These are phyloP conservation scores for Rubia tinctorum DNA, from an alignment of 305 asterid species.

Conservation along the genomic window DNA sequence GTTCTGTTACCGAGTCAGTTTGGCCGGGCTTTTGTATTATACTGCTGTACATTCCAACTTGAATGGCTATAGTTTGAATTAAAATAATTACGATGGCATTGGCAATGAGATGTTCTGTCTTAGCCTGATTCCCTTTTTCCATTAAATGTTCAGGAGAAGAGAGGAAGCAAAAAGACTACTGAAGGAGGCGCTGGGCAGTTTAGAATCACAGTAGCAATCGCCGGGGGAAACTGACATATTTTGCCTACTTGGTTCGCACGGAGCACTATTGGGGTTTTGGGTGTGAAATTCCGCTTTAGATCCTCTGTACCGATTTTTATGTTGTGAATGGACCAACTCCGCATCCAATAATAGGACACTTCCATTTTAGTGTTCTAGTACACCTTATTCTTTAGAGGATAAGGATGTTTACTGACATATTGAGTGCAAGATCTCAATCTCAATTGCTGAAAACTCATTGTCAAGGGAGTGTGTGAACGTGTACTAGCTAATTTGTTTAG, in stretches of 20 bases:
- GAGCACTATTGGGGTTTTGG: not conserved
- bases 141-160: constrained; percentile 64
- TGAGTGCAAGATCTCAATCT: not conserved
- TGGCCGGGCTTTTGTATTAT: not conserved
- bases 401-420: not conserved
- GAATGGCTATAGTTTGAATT: not conserved
- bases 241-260: not conserved
- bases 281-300: not conserved
- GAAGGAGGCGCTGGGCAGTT: constrained; percentile 69
- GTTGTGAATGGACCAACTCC: not conserved
- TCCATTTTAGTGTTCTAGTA: not conserved
- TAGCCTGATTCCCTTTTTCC: constrained; percentile 1
- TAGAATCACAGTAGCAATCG: constrained; percentile 48
- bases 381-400: not conserved
- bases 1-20: not conserved
- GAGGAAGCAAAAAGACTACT: constrained; percentile 83
- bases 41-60: not conserved
- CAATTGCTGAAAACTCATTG: not conserved
- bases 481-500: not conserved
- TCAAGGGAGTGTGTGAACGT: not conserved
- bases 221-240: not conserved
- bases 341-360: not conserved
- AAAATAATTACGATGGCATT: not conserved
- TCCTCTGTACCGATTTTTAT: not conserved
- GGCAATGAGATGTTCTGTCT: not conserved